Evolutionary conservation across 176 grass and related monocot genomes (phyloP), one percentile per base, ranked within the genome.

Genomic region (Zizania latifolia): DNA sequence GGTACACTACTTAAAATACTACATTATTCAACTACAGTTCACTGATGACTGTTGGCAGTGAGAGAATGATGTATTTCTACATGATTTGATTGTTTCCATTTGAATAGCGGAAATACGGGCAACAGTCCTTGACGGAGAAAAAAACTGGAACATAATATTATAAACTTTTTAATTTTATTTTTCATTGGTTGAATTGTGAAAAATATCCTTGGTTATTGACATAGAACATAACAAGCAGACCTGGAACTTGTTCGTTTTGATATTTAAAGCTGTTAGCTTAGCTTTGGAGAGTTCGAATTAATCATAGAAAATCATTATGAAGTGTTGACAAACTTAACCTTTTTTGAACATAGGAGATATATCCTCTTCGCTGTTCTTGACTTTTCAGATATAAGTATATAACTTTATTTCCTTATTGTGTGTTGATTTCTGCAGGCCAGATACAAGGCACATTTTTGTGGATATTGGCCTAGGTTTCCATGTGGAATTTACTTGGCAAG

Each of bases 381-480:
- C 59, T 72, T 1, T 29, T 77, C 12, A 82, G 36, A 32, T 57
- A 0, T n/a, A n/a, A n/a, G n/a, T n/a, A n/a, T n/a, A n/a, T 72
- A 48, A 58, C 13, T 15, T 6, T 57, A 2, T 60, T 14, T 41
- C 17, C 3, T 58, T 64, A 29, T 58, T 72, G 0, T 50, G 31
- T 60, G 11, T 11, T 41, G 4, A 78, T 78, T 72, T 50, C 29
- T 21, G 56, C 81, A 97, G 94, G 43, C 88, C 86, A 8, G 94
- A 97, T 37, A 87, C 91, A 23, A 80, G 84, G 26, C 90, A 78
- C 70, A 93, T 97, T 86, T 97, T 92, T 86, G 86, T 97, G 44
- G 91, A 97, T 58, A 60, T 97, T 39, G 94, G 91, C 66, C 85
- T 97, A 63, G 94, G 91, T 57, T 97, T 97, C 83, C 94, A 92